A percentile compares a stretch with the other conserved stretches of the same genome.
Conservation (phyloP, 805 yeast genomes). For the Maudiozyma pseudohumilis region DNA sequence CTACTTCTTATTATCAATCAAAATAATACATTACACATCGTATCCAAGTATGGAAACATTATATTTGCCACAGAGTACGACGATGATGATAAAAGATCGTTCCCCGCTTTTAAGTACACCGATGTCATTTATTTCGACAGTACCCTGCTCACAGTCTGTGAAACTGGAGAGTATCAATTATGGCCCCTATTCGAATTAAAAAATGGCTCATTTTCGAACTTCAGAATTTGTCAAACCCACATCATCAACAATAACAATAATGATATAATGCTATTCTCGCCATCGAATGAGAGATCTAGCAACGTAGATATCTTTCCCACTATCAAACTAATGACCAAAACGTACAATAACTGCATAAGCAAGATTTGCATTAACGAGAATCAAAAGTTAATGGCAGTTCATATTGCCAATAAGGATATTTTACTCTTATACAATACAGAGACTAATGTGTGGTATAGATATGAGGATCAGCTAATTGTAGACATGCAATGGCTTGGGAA, state of each 20-base stretch:
- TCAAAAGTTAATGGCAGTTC: slow-evolving; percentile 19
- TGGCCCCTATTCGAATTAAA: slow-evolving; percentile 25
- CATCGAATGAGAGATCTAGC: slow-evolving; percentile 14
- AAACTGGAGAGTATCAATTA: slow-evolving; percentile 17
- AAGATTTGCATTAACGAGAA: slow-evolving; percentile 17
- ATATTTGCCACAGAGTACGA: slow-evolving; percentile 18
- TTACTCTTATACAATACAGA: slow-evolving; percentile 22
- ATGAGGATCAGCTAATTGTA: slow-evolving; percentile 16
- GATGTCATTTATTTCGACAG: slow-evolving; percentile 14
- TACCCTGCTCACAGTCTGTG: slow-evolving; percentile 11
- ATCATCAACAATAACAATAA: slow-evolving; percentile 20
- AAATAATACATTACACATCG: slow-evolving; percentile 16
- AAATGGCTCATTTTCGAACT: slow-evolving; percentile 14
- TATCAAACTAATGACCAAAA: slow-evolving; percentile 25
- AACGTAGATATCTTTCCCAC: slow-evolving; percentile 16
- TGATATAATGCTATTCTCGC: slow-evolving; percentile 23
- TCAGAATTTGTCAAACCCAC: slow-evolving; percentile 15
- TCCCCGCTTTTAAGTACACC: slow-evolving; percentile 10
- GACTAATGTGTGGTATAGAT: slow-evolving; percentile 23
- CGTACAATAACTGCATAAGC: slow-evolving; percentile 23
- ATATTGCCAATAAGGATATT: slow-evolving; percentile 25
- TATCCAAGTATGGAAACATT: slow-evolving; percentile 22
- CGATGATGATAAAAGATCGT: slow-evolving; percentile 8
- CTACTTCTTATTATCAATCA: slow-evolving; percentile 16
- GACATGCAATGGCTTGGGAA: slow-evolving; percentile 28